Evolutionary conservation across 2,329 filamentous ascomycete species (phyloP).

Genomic region (Pyrenochaeta sp.): DNA sequence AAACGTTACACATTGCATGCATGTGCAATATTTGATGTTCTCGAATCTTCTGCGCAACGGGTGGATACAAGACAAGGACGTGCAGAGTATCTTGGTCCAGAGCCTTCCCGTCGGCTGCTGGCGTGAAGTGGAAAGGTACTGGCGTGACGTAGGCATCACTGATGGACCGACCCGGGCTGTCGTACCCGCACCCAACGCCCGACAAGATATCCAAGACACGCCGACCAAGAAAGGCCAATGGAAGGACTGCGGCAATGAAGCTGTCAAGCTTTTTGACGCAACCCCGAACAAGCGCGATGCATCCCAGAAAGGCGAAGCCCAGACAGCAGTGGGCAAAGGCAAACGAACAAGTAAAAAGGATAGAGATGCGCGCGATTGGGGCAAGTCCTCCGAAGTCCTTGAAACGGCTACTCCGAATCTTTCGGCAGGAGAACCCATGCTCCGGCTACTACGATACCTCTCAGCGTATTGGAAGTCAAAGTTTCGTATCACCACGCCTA

Average conservation of each 20-base stretch:
- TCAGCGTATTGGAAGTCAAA: slow-evolving; percentile 86
- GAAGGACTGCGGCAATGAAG: slow-evolving; percentile 53
- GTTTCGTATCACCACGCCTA: slow-evolving; percentile 79
- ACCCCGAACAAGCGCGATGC: slow-evolving; percentile 23
- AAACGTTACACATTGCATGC: slow-evolving; percentile 81
- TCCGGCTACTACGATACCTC: slow-evolving; percentile 78
- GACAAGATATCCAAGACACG: slow-evolving; percentile 66
- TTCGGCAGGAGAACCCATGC: slow-evolving; percentile 82
- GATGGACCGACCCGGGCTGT: slow-evolving; percentile 81
- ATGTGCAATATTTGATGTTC: slow-evolving; percentile 86
- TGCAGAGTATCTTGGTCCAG: slow-evolving; percentile 41
- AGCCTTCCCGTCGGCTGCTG: slow-evolving; percentile 41
- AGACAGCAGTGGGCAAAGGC: slow-evolving; percentile 18
- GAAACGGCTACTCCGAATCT: slow-evolving; percentile 77
- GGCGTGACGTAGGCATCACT: slow-evolving; percentile 79
- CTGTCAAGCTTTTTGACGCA: slow-evolving; percentile 38
- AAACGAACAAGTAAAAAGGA: slow-evolving; percentile 52
- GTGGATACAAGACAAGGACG: slow-evolving; percentile 46
- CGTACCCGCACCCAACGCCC: slow-evolving; percentile 64
- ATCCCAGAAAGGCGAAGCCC: slow-evolving; percentile 11
- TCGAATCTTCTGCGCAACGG: slow-evolving; percentile 75
- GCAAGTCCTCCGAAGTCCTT: slow-evolving; percentile 69
- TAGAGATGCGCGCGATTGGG: slow-evolving; percentile 71
- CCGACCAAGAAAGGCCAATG: slow-evolving; percentile 37
- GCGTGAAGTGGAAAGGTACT: slow-evolving; percentile 52